phyloP scores from a whole-genome alignment of 352 stramenopile genomes.

The Pythium oligandrum region DNA sequence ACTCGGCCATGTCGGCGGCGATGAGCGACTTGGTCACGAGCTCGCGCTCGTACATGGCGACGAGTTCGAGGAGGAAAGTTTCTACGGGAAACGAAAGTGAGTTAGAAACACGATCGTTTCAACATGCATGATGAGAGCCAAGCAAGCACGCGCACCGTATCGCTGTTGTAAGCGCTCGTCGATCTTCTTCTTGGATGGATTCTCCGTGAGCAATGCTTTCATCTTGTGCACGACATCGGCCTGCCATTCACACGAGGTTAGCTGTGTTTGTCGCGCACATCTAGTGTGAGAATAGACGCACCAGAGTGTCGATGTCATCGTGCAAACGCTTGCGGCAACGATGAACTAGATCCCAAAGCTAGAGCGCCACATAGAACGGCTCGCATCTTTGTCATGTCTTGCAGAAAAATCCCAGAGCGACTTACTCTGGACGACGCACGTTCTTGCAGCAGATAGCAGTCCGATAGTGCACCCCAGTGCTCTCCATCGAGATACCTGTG shows the following conservation, averaged over 20 bases:
- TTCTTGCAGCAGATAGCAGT: conserved; percentile 41
- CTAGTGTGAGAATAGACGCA: conserved; percentile 6
- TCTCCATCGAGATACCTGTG: conserved; percentile 58
- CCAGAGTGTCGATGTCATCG: conserved; percentile 42
- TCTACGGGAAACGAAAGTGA: conserved; percentile 22
- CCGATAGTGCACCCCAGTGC: conserved; percentile 52
- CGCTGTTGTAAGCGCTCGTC: conserved; percentile 28
- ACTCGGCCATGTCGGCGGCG: conserved; percentile 63
- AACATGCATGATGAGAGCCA: too few relatives aligned
- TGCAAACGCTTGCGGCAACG: conserved; percentile 51
- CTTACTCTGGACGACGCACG: conserved; percentile 42
- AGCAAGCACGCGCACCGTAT: conserved; percentile 33
- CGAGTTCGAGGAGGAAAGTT: conserved; percentile 47
- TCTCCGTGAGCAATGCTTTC: conserved; percentile 25
- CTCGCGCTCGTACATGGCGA: conserved; percentile 77
- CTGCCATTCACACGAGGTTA: not conserved
- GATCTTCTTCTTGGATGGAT: conserved; percentile 20
- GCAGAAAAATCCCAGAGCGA: not conserved
- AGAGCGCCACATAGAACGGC: conserved; percentile 2
- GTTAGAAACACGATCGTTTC: too few relatives aligned
- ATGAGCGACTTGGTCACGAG: conserved; percentile 77
- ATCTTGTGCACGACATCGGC: conserved; percentile 38
- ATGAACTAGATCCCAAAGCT: conserved; percentile 74
- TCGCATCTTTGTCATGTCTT: not conserved
- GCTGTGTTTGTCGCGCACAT: too few relatives aligned